Evolutionary conservation across 2,329 filamentous ascomycete genomes (phyloP).

Genomic region (Ciborinia camelliae): DNA sequence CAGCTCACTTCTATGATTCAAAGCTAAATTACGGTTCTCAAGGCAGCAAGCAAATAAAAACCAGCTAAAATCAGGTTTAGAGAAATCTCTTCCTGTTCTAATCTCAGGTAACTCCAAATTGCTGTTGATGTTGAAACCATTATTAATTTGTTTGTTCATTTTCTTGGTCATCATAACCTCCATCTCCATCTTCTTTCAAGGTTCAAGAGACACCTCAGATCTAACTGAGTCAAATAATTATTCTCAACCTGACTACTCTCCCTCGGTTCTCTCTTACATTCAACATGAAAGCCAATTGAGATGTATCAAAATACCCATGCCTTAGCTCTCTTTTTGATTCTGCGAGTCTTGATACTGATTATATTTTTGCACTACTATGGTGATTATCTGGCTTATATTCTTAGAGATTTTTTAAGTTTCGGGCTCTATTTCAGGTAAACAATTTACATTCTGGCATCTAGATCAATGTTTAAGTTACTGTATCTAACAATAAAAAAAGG

Average conservation of each 20-base stretch:
- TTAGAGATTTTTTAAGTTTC: neutral
- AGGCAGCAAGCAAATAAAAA: too few relatives aligned
- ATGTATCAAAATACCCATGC: neutral
- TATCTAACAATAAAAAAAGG: neutral
- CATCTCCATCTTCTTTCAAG: too few relatives aligned
- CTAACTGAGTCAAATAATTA: too few relatives aligned
- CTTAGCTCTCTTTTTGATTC: neutral
- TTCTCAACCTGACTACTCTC: too few relatives aligned
- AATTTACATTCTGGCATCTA: neutral
- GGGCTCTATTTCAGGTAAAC: neutral
- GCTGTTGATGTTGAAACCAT: too few relatives aligned
- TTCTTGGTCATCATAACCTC: neutral
- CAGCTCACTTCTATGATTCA: neutral
- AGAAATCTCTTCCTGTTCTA: neutral
- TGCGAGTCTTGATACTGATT: neutral
- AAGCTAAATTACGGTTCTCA: neutral
- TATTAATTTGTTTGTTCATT: too few relatives aligned
- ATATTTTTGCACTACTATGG: neutral
- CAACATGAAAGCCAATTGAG: neutral
- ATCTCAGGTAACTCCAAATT: neutral
- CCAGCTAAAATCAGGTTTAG: neutral
- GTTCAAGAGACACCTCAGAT: neutral
- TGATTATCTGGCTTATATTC: neutral
- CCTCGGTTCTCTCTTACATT: neutral
- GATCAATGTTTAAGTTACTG: too few relatives aligned